A percentile compares a stretch with the other conserved stretches of the same genome.
phyloP scores from a whole-genome alignment of 2,329 filamentous ascomycete genomes.

The Zymoseptoria brevis region DNA sequence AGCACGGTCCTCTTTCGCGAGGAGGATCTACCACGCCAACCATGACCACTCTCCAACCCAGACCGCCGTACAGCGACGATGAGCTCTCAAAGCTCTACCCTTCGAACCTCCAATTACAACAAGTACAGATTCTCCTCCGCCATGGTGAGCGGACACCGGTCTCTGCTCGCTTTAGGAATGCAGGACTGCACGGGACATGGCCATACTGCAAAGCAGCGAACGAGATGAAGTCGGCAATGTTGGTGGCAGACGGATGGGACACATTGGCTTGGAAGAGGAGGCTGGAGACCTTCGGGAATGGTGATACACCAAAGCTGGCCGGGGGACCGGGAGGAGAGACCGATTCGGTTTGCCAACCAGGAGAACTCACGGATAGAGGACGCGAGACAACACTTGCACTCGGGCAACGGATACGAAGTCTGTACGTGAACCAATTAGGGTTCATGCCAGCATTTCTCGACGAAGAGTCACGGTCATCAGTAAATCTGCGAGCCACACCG shows the following conservation, averaged over 20 bases:
- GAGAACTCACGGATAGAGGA: constrained; percentile 44
- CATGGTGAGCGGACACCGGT: constrained; percentile 68
- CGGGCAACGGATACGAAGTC: constrained; percentile 40
- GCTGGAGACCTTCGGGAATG: constrained; percentile 68
- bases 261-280: constrained; percentile 58
- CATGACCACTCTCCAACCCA: constrained; percentile 74
- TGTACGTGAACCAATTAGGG: constrained; percentile 43
- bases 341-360: constrained; percentile 70
- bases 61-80: constrained; percentile 67
- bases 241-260: constrained; percentile 52
- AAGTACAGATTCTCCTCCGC: constrained; percentile 69
- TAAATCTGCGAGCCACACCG: constrained; percentile 42
- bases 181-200: constrained; percentile 52
- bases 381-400: constrained; percentile 43
- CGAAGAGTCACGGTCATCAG: constrained; percentile 26
- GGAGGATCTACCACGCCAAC: neutral
- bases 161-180: constrained; percentile 75
- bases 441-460: constrained; percentile 42
- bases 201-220: constrained; percentile 78
- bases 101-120: constrained; percentile 66
- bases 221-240: constrained; percentile 57
- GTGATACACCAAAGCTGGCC: constrained; percentile 57
- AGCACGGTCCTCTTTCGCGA: neutral
- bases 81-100: constrained; percentile 82
- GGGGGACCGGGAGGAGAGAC: constrained; percentile 59